phyloP scores from a whole-genome alignment of 2,329 filamentous ascomycete genomes.

The Ceratocystis papillata region DNA sequence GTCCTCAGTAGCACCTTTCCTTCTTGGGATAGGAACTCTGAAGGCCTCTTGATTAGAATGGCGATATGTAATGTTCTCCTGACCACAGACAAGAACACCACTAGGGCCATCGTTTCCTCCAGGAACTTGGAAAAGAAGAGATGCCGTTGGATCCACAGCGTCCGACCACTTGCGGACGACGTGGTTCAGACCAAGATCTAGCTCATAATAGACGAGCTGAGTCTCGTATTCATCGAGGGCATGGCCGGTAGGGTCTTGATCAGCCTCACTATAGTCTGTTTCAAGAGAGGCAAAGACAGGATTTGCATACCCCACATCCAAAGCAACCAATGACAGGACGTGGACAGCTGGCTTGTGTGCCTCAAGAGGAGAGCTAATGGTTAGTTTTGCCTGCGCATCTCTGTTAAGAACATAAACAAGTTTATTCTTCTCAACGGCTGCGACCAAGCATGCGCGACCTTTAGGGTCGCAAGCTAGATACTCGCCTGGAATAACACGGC shows the following conservation, averaged over 20 bases:
- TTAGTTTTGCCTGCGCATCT: constrained; percentile 85
- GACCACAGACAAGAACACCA: constrained; percentile 86
- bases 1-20: constrained; percentile 81
- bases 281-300: constrained; percentile 93
- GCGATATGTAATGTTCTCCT: constrained; percentile 92
- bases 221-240: constrained; percentile 77
- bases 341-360: constrained; percentile 88
- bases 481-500: constrained; percentile 87
- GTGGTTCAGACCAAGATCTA: constrained; percentile 92
- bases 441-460: constrained; percentile 86
- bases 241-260: constrained; percentile 79
- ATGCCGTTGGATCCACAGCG: constrained; percentile 77
- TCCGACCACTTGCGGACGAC: constrained; percentile 96
- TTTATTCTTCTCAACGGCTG: constrained; percentile 97
- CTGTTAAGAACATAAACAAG: constrained; percentile 97
- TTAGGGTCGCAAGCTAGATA: constrained; percentile 94
- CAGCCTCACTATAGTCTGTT: constrained; percentile 81
- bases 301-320: constrained; percentile 95
- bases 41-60: constrained; percentile 89
- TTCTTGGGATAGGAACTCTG: constrained; percentile 76
- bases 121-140: constrained; percentile 86
- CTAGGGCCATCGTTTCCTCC: constrained; percentile 89
- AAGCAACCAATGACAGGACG: constrained; percentile 73
- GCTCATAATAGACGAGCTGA: constrained; percentile 89
- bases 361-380: constrained; percentile 92